phyloP scores from a whole-genome alignment of 2,329 filamentous ascomycete species.

The Magnaporthiopsis incrustans region DNA sequence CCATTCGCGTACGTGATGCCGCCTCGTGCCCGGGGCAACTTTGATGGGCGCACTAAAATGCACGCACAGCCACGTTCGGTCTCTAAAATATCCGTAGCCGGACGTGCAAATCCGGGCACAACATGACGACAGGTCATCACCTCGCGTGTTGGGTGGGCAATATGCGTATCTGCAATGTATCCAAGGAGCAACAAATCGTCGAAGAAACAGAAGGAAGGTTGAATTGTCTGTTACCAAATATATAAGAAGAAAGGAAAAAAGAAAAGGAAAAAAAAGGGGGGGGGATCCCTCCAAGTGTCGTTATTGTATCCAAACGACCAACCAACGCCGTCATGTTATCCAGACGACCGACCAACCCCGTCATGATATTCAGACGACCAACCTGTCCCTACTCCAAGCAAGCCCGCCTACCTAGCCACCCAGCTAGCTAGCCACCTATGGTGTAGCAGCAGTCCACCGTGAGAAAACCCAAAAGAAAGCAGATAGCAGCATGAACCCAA shows the following conservation, averaged over 20 bases:
- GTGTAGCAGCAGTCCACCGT: not conserved
- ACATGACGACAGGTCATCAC: not conserved
- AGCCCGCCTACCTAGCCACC: not conserved
- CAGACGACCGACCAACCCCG: not conserved
- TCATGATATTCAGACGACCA: not conserved
- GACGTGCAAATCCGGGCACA: not conserved
- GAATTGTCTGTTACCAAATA: not conserved
- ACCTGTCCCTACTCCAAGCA: not conserved
- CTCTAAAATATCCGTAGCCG: not conserved
- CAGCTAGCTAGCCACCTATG: not conserved
- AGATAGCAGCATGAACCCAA: not conserved
- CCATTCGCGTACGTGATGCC: not conserved
- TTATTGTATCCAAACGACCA: not conserved
- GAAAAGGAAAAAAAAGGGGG: too few relatives aligned
- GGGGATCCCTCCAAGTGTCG: not conserved
- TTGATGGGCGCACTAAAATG: not conserved
- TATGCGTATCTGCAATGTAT: not conserved
- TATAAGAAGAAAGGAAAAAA: not conserved
- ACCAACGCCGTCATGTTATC: not conserved
- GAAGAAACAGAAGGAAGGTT: not conserved
- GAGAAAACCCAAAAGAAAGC: not conserved
- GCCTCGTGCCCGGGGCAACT: not conserved
- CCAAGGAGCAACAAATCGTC: not conserved
- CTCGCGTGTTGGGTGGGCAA: not conserved
- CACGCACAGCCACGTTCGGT: not conserved